Evolutionary conservation across 176 grass and related monocot genomes (phyloP), one percentile per base, ranked within the genome.

Genomic region (Cenchrus fungigraminus): DNA sequence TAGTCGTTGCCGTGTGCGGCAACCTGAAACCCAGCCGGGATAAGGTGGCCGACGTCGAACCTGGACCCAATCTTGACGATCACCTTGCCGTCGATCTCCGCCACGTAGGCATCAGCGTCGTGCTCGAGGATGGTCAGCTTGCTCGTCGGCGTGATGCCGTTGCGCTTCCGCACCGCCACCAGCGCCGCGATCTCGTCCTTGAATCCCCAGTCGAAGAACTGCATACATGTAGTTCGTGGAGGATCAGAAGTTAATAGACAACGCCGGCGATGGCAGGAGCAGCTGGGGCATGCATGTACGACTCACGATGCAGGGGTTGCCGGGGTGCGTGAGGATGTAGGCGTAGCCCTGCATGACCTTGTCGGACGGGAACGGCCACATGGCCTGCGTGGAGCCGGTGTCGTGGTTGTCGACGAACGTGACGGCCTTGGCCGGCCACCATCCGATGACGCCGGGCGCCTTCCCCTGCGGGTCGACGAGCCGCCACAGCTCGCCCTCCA

Each of bases 351-450:
- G 86, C 91, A 96, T 96, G 89, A 96, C 81, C 91, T 91, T 93
- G 51, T 91, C 91, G 29, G 91, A 63, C 9, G 91, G 94, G 76
- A 95, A 95, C 0, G 93, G 93, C 88, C 91, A 92, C 77, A 44
- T n/a, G 16, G 66, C 60, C 83, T 92, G 93, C 31, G 93, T 95
- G 0, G 93, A 95, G 19, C 93, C 93, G 5, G 93, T 92, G 69
- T 95, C 93, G 28, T 95, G 93, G 82, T 95, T 95, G 59, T 95
- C 91, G 78, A 95, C 81, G 87, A 96, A 96, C 19, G 94, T 96
- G 68, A 92, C 91, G 8, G 93, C 93, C 91, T 87, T 95, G n/a
- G 80, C 94, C 19, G 94, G 78, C 85, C 83, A 89, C 89, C 83
- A 91, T 2, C 94, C 94, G 12, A 96, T 83, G 73, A 96, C 74